Conservation (phyloP, 768 basidiomycete species). For the Boletus barrowsii region DNA sequence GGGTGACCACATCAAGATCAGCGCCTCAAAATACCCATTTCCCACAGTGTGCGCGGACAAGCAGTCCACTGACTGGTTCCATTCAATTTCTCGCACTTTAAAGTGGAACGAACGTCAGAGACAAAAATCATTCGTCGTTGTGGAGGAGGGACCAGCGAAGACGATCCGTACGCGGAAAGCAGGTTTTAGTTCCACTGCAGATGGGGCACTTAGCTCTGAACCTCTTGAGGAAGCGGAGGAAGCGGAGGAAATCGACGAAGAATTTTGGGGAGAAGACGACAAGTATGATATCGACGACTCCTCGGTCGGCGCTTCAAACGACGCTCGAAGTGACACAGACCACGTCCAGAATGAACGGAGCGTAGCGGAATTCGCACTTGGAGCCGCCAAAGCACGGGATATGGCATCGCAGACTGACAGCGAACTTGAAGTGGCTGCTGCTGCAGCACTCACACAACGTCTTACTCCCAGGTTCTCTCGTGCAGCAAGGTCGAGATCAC, state of each 20-base stretch:
- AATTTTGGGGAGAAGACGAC: conserved; percentile 63
- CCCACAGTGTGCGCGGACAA: conserved; percentile 98
- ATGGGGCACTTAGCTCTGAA: conserved; percentile 16
- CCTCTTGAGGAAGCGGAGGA: conserved; percentile 39
- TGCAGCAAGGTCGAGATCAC: conserved; percentile 32
- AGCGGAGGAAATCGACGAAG: conserved; percentile 36
- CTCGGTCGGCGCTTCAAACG: conserved; percentile 48
- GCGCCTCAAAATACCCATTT: conserved; percentile 95
- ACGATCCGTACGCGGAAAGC: conserved; percentile 27
- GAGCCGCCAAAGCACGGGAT: conserved; percentile 31
- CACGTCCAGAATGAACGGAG: conserved; percentile 16
- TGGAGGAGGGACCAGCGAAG: conserved; percentile 77
- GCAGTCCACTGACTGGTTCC: conserved; percentile 99
- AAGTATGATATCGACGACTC: conserved; percentile 94
- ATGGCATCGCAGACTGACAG: conserved; percentile 24
- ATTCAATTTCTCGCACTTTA: conserved; percentile 90
- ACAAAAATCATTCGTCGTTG: conserved; percentile 97
- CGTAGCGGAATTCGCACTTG: conserved; percentile 11
- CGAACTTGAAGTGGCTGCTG: conserved; percentile 32
- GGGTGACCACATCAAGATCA: conserved; percentile 99
- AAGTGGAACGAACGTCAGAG: conserved; percentile 99
- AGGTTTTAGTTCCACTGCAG: conserved; percentile 1
- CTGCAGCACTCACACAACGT: conserved; percentile 31
- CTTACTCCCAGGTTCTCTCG: conserved; percentile 28
- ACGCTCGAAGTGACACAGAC: not conserved